Percentiles rank a stretch among this genome's conserved stretches.
Conservation (phyloP, 2,329 filamentous ascomycete genomes). For the Arthrobotrys iridis region DNA sequence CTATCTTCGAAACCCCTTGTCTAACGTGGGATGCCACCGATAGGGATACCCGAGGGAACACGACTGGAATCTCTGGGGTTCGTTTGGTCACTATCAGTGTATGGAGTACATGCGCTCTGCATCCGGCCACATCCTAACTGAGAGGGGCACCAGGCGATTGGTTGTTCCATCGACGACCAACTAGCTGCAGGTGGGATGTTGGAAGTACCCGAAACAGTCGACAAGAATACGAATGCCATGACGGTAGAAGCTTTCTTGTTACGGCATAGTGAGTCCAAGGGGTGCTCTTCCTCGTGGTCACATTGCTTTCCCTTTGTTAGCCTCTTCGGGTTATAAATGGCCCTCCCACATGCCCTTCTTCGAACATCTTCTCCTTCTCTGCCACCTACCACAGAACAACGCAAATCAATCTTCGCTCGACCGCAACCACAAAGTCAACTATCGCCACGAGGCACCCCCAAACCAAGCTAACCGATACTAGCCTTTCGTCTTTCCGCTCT, state of each 20-base stretch:
- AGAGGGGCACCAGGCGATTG: constrained; percentile 39
- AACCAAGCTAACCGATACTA: constrained; percentile 18
- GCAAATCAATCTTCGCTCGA: constrained; percentile 53
- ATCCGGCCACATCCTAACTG: constrained; percentile 18
- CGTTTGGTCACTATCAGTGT: constrained; percentile 42
- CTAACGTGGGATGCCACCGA: constrained; percentile 43
- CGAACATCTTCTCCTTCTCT: constrained; percentile 10
- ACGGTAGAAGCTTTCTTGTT: constrained; percentile 11
- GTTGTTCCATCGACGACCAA: constrained; percentile 27
- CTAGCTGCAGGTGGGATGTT: constrained; percentile 44
- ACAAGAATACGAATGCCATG: constrained; percentile 39
- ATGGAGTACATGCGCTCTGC: constrained; percentile 31
- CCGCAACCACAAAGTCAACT: constrained; percentile 36
- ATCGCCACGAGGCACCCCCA: constrained; percentile 12
- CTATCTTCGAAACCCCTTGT: constrained; percentile 31
- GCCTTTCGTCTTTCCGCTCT: constrained; percentile 17
- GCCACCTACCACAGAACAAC: constrained; percentile 54
- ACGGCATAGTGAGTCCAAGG: constrained; percentile 1
- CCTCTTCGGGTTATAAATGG: constrained; percentile 44
- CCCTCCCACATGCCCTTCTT: constrained; percentile 32
- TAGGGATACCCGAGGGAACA: constrained; percentile 21
- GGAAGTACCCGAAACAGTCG: constrained; percentile 17
- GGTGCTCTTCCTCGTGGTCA: constrained; percentile 28
- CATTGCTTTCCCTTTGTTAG: constrained; percentile 21
- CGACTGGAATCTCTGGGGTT: constrained; percentile 16